A percentile compares a stretch with the other conserved stretches of the same genome.
These are phyloP conservation scores for Linnemannia zychae DNA, from an alignment of 192 early-diverging fungal genomes.

Conservation along the genomic window DNA sequence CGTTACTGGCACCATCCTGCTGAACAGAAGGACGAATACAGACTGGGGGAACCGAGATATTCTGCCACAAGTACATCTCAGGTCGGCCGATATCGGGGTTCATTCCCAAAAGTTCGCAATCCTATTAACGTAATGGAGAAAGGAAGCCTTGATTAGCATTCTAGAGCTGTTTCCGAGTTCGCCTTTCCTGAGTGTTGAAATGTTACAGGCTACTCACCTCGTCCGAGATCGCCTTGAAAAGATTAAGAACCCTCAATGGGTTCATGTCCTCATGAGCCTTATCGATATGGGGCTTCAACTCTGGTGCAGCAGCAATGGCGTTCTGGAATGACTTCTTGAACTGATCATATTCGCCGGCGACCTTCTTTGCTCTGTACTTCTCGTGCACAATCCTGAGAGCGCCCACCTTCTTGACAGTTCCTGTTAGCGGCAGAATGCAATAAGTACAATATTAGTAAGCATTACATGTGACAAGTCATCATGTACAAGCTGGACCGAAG, in stretches of 20 bases:
- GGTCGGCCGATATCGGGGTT: conserved; percentile 88
- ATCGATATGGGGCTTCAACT: conserved; percentile 78
- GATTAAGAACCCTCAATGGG: conserved; percentile 84
- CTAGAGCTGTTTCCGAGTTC: neutral
- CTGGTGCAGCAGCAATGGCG: conserved; percentile 79
- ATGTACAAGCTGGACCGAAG: neutral
- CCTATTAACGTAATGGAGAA: conserved; percentile 57
- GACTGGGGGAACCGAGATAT: conserved; percentile 95
- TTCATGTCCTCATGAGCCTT: conserved; percentile 96
- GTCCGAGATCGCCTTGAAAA: conserved; percentile 89
- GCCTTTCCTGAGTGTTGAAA: neutral
- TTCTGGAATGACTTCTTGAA: conserved; percentile 84
- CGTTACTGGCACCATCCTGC: conserved; percentile 94
- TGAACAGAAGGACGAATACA: conserved; percentile 96
- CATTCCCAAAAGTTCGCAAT: conserved; percentile 95
- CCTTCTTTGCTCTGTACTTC: conserved; percentile 87
- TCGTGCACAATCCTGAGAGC: conserved; percentile 97
- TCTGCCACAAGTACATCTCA: conserved; percentile 94
- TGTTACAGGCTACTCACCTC: conserved; percentile 65
- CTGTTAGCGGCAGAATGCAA: conserved; percentile 30
- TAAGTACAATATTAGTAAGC: neutral
- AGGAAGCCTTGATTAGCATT: neutral
- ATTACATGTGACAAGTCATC: neutral
- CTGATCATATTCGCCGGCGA: conserved; percentile 76
- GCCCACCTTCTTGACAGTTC: conserved; percentile 95